phyloP scores from a whole-genome alignment of 805 yeast species.

The Ogataea thermomethanolica region DNA sequence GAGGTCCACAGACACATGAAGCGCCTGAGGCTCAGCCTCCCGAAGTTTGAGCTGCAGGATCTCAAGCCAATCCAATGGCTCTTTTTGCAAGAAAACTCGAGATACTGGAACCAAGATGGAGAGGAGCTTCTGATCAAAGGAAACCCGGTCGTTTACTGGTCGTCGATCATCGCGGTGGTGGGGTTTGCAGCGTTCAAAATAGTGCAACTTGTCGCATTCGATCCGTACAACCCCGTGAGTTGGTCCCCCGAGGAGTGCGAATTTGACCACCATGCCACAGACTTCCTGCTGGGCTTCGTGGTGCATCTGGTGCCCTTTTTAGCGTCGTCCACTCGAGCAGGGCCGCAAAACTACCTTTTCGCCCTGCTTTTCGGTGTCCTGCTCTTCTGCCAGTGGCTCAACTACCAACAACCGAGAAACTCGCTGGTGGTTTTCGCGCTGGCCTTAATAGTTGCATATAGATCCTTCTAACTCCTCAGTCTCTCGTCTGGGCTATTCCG shows the following conservation, averaged over 20 bases:
- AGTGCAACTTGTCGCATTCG: slow-evolving; percentile 14
- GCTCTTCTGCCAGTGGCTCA: slow-evolving; percentile 42
- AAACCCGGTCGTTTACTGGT: slow-evolving; percentile 55
- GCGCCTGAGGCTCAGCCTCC: slow-evolving; percentile 43
- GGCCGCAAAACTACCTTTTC: slow-evolving; percentile 47
- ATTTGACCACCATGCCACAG: slow-evolving; percentile 29
- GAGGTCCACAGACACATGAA: slow-evolving; percentile 60
- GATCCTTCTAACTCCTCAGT: slow-evolving; percentile 18
- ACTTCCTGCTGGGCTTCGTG: slow-evolving; percentile 53
- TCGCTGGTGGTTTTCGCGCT: slow-evolving; percentile 23
- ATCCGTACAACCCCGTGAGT: slow-evolving; percentile 17
- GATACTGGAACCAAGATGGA: slow-evolving; percentile 46
- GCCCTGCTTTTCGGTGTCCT: slow-evolving; percentile 48
- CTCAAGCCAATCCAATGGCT: slow-evolving; percentile 68
- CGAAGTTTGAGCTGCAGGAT: slow-evolving; percentile 46
- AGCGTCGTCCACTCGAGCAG: slow-evolving; percentile 36
- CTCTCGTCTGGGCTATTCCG: slow-evolving; percentile 48
- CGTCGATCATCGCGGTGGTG: slow-evolving; percentile 36
- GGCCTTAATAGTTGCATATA: slow-evolving; percentile 29
- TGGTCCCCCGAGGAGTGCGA: slow-evolving; percentile 10
- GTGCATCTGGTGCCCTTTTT: slow-evolving; percentile 58
- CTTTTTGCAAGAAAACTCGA: slow-evolving; percentile 52
- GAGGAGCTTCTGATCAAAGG: slow-evolving; percentile 58
- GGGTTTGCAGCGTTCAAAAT: slow-evolving; percentile 17
- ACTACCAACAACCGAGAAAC: slow-evolving; percentile 35